Conservation (phyloP, 441 rosid genomes). For the Mallotus repandus region DNA sequence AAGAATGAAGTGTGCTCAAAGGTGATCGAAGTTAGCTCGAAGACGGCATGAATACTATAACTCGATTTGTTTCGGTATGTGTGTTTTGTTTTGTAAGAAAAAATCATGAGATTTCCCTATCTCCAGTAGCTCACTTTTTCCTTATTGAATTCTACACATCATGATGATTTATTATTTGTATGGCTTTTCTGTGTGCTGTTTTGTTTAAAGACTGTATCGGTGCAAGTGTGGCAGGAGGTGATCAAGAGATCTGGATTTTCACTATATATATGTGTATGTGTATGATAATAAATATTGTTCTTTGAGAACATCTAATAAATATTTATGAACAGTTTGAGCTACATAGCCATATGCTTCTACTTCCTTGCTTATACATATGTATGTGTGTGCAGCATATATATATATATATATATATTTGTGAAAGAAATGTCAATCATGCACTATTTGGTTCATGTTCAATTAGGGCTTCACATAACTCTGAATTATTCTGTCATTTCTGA, state of each 20-base stretch:
- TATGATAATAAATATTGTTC: constrained; percentile 12
- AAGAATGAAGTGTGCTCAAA: neutral
- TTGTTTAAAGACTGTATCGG: constrained; percentile 15
- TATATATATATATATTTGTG: neutral
- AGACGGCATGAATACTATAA: constrained; percentile 6
- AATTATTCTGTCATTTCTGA: constrained; percentile 6
- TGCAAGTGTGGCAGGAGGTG: constrained; percentile 14
- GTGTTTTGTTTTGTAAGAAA: constrained; percentile 1
- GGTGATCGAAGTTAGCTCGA: neutral
- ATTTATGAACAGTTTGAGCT: neutral
- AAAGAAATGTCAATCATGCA: neutral
- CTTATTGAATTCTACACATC: constrained; percentile 1
- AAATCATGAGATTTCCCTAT: neutral
- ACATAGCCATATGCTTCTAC: constrained; percentile 8
- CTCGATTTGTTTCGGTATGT: constrained; percentile 16
- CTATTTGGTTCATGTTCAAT: neutral
- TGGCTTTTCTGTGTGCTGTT: neutral
- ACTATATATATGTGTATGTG: neutral
- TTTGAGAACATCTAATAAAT: neutral
- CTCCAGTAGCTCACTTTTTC: too few relatives aligned
- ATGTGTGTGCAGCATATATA: too few relatives aligned
- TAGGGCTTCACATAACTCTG: constrained; percentile 10
- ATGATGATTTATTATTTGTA: neutral
- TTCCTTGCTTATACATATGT: constrained; percentile 8
- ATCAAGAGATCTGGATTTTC: constrained; percentile 21